phyloP scores from a whole-genome alignment of 1,284 basidiomycete genomes.

The Moniliophthora roreri region DNA sequence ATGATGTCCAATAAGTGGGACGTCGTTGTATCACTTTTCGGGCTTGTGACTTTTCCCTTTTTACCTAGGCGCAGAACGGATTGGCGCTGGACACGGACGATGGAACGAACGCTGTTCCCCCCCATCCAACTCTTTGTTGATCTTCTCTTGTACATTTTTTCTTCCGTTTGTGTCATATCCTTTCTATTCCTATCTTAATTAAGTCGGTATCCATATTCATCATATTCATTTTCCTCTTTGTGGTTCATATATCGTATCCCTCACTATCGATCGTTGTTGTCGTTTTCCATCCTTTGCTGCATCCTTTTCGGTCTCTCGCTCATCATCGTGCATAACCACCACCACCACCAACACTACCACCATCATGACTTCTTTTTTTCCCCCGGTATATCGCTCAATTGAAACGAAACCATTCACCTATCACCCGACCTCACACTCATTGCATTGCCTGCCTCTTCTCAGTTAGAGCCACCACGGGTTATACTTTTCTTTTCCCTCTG shows the following conservation, averaged over 20 bases:
- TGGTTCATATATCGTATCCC: conserved; percentile 8
- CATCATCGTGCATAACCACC: conserved; percentile 11
- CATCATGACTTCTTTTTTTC: background rate
- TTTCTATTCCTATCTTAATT: conserved; percentile 8
- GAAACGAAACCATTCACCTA: background rate
- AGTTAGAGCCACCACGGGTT: background rate
- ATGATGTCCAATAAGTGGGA: conserved; percentile 23
- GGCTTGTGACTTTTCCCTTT: conserved; percentile 10
- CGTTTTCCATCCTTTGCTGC: conserved; percentile 16
- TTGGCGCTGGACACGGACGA: background rate
- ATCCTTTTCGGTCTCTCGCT: conserved; percentile 8
- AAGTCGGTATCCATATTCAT: conserved; percentile 7
- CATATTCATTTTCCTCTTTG: background rate
- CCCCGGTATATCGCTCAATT: background rate
- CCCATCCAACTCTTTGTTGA: conserved; percentile 1
- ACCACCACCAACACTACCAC: no score
- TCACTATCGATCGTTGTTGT: conserved; percentile 6
- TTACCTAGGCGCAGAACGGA: background rate
- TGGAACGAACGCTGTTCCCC: conserved; percentile 1
- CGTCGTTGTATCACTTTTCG: conserved; percentile 30
- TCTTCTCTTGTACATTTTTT: conserved; percentile 9
- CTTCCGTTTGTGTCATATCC: conserved; percentile 7
- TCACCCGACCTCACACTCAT: background rate
- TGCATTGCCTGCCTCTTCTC: background rate
- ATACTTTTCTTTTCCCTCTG: background rate